Base-by-base conservation (phyloP, 2,329 filamentous ascomycete species). In the Penicillium hordei region DNA sequence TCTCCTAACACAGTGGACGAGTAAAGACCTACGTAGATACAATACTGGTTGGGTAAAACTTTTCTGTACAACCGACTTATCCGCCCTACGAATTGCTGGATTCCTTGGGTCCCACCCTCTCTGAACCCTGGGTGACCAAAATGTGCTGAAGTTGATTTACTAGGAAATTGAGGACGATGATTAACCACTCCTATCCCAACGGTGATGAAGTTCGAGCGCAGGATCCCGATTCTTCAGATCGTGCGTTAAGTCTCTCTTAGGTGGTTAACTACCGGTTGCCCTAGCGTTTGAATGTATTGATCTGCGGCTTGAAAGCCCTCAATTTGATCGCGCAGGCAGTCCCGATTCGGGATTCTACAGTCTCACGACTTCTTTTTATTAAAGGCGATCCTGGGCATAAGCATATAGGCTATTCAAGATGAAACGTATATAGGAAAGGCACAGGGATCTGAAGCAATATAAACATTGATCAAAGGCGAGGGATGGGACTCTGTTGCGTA, bases 81-180 rank as follows among this genome's bases (percentile, higher is more conserved):
- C 10, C 2, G 34, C 25, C n/a, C 25, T 50, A 40, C 23, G 40
- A 50, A 31, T 31, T 27, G 23, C 48, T 39, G 17, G 2, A 40
- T 31, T 29, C 48, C 17, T 39, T 40, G 13, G 7, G 17, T 10
- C 17, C 25, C 31, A 27, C 25, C 25, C 5, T 17, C 23, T 40
- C 17, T 40, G n/a, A 50, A 40, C 23, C 10, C 23, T 31, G 10
- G n/a, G 10, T 31, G 17, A 40, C 34, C 15, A 40, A 4, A 17
- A 53, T 53, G 9, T 53, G 33, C 42, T 53, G 31, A 53, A 53
- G 19, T 39, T 38, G 21, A 15, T 53, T 53, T 40, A 29, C n/a
- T 46, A 34, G 42, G 33, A 53, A 53, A 53, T 46, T 53, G 42
- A 39, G 51, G 51, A 40, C 42, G 33, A 53, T 53, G 2, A 40